These are phyloP conservation scores for Asterophora lycoperdoides DNA, from an alignment of 768 basidiomycete genomes.

Conservation along the genomic window DNA sequence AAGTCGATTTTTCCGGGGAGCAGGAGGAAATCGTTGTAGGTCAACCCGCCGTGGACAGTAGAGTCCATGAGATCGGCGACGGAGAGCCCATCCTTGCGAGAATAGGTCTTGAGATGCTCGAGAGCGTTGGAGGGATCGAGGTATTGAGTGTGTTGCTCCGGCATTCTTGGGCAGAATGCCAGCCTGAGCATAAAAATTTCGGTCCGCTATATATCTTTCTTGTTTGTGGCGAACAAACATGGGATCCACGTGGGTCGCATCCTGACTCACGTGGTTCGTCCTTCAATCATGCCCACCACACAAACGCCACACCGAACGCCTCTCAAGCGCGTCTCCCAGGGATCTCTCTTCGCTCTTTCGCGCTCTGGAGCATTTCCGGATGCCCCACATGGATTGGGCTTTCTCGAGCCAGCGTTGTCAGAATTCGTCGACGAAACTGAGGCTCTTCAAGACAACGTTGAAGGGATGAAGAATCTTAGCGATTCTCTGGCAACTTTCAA, in stretches of 20 bases:
- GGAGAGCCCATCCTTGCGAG: constrained; percentile 76
- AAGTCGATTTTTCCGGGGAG: constrained; percentile 97
- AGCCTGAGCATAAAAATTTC: constrained; percentile 12
- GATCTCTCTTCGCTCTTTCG: constrained; percentile 83
- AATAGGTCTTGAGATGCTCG: constrained; percentile 69
- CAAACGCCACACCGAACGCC: constrained; percentile 73
- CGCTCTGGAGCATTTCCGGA: constrained; percentile 68
- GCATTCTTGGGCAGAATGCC: constrained; percentile 20
- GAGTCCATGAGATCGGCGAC: constrained; percentile 87
- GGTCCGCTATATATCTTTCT: constrained; percentile 10
- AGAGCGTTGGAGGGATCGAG: constrained; percentile 74
- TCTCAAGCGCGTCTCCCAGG: constrained; percentile 84
- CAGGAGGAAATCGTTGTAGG: constrained; percentile 95
- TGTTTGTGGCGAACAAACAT: constrained; percentile 16
- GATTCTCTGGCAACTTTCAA: constrained; percentile 82
- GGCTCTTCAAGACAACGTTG: constrained; percentile 68
- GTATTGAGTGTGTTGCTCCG: constrained; percentile 23
- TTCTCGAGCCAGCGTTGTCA: constrained; percentile 77
- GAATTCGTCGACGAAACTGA: constrained; percentile 91
- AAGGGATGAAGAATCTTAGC: constrained; percentile 66
- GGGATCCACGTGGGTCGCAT: constrained; percentile 15
- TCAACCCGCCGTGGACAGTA: constrained; percentile 81
- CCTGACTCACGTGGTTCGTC: constrained; percentile 12
- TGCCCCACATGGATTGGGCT: constrained; percentile 80
- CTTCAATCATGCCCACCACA: constrained; percentile 15